Evolutionary conservation across 352 stramenopile species (phyloP), one percentile per base, ranked within the genome.

Genomic region (Phytophthora europaea): DNA sequence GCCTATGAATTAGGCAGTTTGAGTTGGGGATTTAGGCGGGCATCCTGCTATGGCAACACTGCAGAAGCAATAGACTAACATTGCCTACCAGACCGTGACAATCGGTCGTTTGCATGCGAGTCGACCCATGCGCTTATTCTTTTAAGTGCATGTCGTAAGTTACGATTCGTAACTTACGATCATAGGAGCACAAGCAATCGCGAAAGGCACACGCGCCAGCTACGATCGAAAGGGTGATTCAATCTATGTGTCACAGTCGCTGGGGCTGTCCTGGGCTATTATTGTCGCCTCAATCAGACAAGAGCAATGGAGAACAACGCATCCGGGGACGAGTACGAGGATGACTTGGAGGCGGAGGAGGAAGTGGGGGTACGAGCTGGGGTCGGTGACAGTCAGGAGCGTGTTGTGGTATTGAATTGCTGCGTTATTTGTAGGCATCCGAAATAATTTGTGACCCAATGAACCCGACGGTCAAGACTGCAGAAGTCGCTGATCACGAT

Each of bases 251-350:
- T 36, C 22, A 13, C 26, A 56, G 23, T 33, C n/a, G 26, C 12
- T 38, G 33, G 33, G 62, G 36, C 56, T 61, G 45, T 51, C 65
- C 36, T 54, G 2, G 6, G 40, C 60, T 75, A 75, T 75, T 75
- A 61, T 75, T 66, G 63, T 70, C 64, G 43, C 23, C 23, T 13
- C 1, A 2, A 50, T 0, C 10, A 38, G 22, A 6, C 28, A 38
- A 33, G 43, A 34, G 18, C 34, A 48, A 66, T 66, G 53, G 47
- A 55, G 47, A 61, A 61, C 20, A 13, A 48, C 8, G 50, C 23
- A 7, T 67, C 47, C 7, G 33, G 22, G 8, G 57, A 72, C 48
- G 57, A 72, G 48, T 54, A 53, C 16, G 45, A 65, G 12, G 60
- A 70, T 34, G 67, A 52, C 61, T 43, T 70, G 47, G 45, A 70